Evolutionary conservation across 305 asterid species (phyloP).

Genomic region (Fraxinus angustifolia): DNA sequence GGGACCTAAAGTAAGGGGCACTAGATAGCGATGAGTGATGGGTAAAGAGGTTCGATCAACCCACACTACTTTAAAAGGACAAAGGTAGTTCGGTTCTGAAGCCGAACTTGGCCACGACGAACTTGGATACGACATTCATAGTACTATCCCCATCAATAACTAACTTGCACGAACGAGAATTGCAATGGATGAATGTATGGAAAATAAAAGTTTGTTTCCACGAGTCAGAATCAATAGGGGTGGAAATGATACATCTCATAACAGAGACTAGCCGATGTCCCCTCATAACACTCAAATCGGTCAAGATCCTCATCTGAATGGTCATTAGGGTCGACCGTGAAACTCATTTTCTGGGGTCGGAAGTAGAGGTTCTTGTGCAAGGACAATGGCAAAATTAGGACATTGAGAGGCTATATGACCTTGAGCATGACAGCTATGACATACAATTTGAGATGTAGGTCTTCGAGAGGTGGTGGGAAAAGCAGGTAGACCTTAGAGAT

Average conservation of each 20-base stretch:
- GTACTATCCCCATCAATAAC: background rate
- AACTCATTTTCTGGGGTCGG: background rate
- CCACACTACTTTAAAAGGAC: background rate
- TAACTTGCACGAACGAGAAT: background rate
- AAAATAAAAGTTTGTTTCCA: background rate
- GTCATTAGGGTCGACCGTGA: background rate
- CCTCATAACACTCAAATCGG: background rate
- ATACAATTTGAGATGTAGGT: background rate
- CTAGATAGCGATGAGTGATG: background rate
- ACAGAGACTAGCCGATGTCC: background rate
- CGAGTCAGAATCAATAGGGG: background rate
- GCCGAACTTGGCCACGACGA: background rate
- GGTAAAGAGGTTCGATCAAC: background rate
- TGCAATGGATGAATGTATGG: background rate
- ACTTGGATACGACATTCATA: background rate
- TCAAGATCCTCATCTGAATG: background rate
- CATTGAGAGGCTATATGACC: background rate
- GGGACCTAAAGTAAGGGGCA: background rate
- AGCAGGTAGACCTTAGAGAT: background rate
- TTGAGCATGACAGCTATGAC: background rate
- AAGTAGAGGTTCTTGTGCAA: background rate
- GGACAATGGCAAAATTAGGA: background rate
- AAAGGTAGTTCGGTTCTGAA: background rate
- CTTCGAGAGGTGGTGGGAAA: background rate
- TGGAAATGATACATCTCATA: background rate